Evolutionary conservation across 2,329 filamentous ascomycete species (phyloP).

Genomic region (Colletotrichum musae): DNA sequence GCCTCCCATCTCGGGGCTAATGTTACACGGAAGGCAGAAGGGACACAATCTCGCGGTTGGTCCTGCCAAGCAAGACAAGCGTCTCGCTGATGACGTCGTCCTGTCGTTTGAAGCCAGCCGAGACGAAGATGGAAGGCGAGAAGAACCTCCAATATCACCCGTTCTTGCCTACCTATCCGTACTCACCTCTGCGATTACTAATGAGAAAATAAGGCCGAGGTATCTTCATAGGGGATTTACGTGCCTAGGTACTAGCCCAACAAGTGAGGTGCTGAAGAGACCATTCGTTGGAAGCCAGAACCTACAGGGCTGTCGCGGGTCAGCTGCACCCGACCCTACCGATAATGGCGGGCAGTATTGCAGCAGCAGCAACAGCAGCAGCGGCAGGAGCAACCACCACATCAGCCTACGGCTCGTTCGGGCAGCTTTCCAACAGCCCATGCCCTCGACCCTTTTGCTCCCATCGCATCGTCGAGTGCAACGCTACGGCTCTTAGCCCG

Average conservation of each 20-base stretch:
- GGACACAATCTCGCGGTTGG: neutral
- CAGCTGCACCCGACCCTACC: slow-evolving; percentile 31
- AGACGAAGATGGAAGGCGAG: neutral
- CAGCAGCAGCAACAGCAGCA: neutral
- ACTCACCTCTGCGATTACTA: too few relatives aligned
- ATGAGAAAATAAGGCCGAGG: too few relatives aligned
- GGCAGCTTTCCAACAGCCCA: slow-evolving; percentile 55
- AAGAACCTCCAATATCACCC: too few relatives aligned
- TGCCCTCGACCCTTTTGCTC: slow-evolving; percentile 12
- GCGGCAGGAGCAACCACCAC: slow-evolving; percentile 36
- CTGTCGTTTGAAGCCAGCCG: too few relatives aligned
- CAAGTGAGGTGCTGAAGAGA: too few relatives aligned
- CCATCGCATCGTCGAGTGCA: slow-evolving; percentile 21
- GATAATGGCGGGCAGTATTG: slow-evolving; percentile 22
- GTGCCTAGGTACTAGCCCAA: too few relatives aligned
- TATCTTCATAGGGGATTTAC: too few relatives aligned
- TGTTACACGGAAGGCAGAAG: neutral
- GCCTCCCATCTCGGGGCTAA: neutral
- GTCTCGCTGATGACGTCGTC: slow-evolving; percentile 2
- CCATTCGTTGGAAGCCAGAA: neutral
- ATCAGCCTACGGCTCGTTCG: slow-evolving; percentile 65
- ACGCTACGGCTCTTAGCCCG: slow-evolving; percentile 26
- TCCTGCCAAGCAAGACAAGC: too few relatives aligned
- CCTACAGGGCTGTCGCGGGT: neutral
- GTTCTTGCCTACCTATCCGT: too few relatives aligned